These are phyloP conservation scores for Aspergillus ruber DNA, from an alignment of 2,329 filamentous ascomycete genomes.

Conservation along the genomic window DNA sequence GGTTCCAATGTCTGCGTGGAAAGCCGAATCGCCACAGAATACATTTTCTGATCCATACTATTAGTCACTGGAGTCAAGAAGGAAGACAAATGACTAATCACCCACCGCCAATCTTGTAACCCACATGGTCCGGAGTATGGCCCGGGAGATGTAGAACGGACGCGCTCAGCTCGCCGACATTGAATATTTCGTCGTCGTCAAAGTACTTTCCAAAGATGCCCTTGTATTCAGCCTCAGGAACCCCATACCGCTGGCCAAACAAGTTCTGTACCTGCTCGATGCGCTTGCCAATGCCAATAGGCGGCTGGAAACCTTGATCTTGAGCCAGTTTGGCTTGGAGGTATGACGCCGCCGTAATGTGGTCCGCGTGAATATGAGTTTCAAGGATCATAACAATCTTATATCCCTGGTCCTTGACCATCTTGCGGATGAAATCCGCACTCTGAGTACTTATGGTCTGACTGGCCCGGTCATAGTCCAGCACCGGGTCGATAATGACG, in stretches of 20 bases:
- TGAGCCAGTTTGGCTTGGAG: slow-evolving; percentile 43
- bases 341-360: slow-evolving; percentile 49
- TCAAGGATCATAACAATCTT: slow-evolving; percentile 51
- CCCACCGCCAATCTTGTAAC: slow-evolving; percentile 50
- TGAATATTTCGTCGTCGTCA: slow-evolving; percentile 51
- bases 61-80: not conserved
- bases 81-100: not conserved
- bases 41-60: slow-evolving; percentile 35
- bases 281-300: slow-evolving; percentile 52
- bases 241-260: slow-evolving; percentile 48
- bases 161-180: slow-evolving; percentile 44
- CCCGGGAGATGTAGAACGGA: slow-evolving; percentile 54
- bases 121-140: slow-evolving; percentile 58
- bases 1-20: slow-evolving; percentile 48
- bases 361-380: slow-evolving; percentile 43
- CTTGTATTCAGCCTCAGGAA: slow-evolving; percentile 40
- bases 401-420: slow-evolving; percentile 43
- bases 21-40: slow-evolving; percentile 51
- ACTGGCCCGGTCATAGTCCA: slow-evolving; percentile 49
- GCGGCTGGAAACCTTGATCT: slow-evolving; percentile 33
- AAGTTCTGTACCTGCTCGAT: slow-evolving; percentile 49
- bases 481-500: slow-evolving; percentile 57
- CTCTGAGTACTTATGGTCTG: slow-evolving; percentile 43
- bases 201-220: slow-evolving; percentile 50
- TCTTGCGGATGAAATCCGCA: slow-evolving; percentile 47